Percentiles rank a stretch among this genome's conserved stretches.
Evolutionary conservation across 768 basidiomycete genomes (phyloP).

Genomic region (Boletus subcaerulescens): DNA sequence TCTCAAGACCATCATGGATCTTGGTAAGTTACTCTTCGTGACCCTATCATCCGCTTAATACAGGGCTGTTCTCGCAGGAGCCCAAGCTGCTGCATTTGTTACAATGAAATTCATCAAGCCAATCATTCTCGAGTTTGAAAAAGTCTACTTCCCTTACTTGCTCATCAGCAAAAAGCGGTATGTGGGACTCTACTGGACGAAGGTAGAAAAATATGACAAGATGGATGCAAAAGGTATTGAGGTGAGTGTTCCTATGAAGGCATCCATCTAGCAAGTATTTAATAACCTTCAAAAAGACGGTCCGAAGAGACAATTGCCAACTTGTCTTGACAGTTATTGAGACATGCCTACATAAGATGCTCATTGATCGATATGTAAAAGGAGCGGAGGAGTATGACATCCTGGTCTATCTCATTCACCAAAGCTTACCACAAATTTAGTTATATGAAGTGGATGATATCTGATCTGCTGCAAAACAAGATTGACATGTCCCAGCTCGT

Average conservation of each 20-base stretch:
- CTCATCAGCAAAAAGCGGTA: slow-evolving; percentile 99
- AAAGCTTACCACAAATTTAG: slow-evolving; percentile 42
- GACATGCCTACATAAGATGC: slow-evolving; percentile 96
- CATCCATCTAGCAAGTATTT: background rate
- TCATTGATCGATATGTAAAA: slow-evolving; percentile 92
- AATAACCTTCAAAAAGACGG: slow-evolving; percentile 58
- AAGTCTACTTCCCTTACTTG: slow-evolving; percentile 97
- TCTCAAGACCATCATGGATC: slow-evolving; percentile 79
- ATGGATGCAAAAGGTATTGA: slow-evolving; percentile 99
- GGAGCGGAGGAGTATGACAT: slow-evolving; percentile 82
- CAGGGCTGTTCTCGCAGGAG: slow-evolving; percentile 47
- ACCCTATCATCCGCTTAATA: background rate
- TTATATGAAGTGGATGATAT: slow-evolving; percentile 90
- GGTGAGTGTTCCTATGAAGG: slow-evolving; percentile 42
- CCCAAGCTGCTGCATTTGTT: slow-evolving; percentile 89
- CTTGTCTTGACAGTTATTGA: slow-evolving; percentile 97
- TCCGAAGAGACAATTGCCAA: slow-evolving; percentile 97
- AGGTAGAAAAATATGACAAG: slow-evolving; percentile 93
- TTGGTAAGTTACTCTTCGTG: slow-evolving; percentile 54
- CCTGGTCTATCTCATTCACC: slow-evolving; percentile 3
- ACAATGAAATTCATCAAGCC: slow-evolving; percentile 90
- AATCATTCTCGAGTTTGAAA: slow-evolving; percentile 99
- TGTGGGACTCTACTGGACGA: slow-evolving; percentile 98
- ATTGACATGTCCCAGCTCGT: slow-evolving; percentile 99
- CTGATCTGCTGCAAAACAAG: slow-evolving; percentile 93